Conservation (phyloP, 345 rosid genomes). For the Salix viminalis region DNA sequence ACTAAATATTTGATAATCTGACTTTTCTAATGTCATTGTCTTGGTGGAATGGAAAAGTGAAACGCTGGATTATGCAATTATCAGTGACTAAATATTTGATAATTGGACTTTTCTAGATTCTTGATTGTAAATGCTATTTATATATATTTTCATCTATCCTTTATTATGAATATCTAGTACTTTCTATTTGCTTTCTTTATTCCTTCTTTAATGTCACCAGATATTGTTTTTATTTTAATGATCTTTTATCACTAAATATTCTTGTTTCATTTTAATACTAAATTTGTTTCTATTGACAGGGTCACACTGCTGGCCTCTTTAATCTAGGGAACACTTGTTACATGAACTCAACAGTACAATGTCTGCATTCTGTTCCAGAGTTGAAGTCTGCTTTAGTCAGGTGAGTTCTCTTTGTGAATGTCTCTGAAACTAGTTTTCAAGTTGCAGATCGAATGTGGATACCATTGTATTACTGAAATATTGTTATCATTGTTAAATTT, state of each 20-base stretch:
- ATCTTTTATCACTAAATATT: background rate
- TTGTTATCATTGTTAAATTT: constrained; percentile 13
- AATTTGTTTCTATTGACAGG: constrained; percentile 44
- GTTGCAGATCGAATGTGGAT: background rate
- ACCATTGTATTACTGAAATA: constrained; percentile 9
- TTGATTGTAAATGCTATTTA: background rate
- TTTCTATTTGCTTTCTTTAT: background rate
- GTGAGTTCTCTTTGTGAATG: constrained; percentile 34
- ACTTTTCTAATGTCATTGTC: background rate
- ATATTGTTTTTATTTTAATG: background rate
- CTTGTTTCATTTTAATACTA: constrained; percentile 1
- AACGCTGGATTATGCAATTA: background rate
- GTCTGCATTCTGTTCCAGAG: constrained; percentile 97
- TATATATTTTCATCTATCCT: background rate
- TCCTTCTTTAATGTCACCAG: background rate
- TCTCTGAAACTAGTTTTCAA: background rate
- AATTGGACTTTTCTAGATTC: background rate
- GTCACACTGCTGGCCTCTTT: constrained; percentile 86
- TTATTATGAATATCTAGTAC: background rate
- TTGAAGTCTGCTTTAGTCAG: constrained; percentile 72
- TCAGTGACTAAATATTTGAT: background rate
- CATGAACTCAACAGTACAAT: constrained; percentile 95
- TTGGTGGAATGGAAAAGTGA: background rate
- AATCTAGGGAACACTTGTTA: constrained; percentile 98
- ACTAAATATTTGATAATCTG: background rate